Base-by-base conservation (phyloP, 106 monocot genomes). In the Agapanthus africanus region DNA sequence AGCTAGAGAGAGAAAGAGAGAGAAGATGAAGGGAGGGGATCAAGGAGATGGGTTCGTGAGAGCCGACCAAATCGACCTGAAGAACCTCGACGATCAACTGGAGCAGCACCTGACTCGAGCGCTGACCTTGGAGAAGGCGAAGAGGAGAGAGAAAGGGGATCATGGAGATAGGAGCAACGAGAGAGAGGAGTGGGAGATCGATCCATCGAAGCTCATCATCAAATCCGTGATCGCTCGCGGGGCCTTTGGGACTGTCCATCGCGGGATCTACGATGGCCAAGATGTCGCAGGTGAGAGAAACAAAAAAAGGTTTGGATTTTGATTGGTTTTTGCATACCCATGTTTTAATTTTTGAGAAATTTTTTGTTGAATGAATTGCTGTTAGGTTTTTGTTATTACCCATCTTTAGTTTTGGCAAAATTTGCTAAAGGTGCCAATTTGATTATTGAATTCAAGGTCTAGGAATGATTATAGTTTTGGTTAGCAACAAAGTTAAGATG, bases 61-160 rank as follows among this genome's bases (percentile, higher is more conserved):
- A 70, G 84, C 84, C 13, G 84, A 85, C 67, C 70, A 74, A 71
- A 85, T 85, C 46, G 84, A 85, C 51, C 77, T 85, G 49, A 80
- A 74, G 78, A 74, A 74, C 67, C 47, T 85, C 57, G 84, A 85
- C 28, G 71, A 80, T 40, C 84, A 80, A 62, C 80, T 84, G 51
- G 74, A 80, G 73, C 69, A 70, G 77, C 80, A 74, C 36, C 27
- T 80, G 31, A 62, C 40, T 25, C 47, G 74, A 57, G 77, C 67
- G 14, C 69, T 70, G 69, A 84, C 80, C 2, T 15, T 75, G 76
- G 84, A 85, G 74, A 81, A 85, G 71, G 74, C 70, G 59, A 77
- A 33, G 67, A 27, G 44, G 67, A 52, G 25, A 19, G 31, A 68
- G 15, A 70, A 73, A 70, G 59, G 66, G 5, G 40, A 46, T 16